A percentile compares a stretch with the other conserved stretches of the same genome.
These are phyloP conservation scores for Kwoniella dendrophila DNA, from an alignment of 768 basidiomycete species.

Conservation along the genomic window DNA sequence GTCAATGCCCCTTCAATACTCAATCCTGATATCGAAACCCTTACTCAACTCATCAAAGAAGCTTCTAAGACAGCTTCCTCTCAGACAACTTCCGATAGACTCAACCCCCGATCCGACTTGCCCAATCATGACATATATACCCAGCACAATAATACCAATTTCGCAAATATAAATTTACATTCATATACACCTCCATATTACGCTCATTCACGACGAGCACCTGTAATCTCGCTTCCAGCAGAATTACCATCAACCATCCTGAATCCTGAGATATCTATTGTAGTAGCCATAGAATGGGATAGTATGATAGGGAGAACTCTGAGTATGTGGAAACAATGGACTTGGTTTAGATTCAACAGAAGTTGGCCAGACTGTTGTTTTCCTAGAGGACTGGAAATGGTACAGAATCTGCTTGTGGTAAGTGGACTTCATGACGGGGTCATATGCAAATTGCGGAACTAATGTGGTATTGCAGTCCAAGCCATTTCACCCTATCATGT, in stretches of 20 bases:
- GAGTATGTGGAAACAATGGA: constrained; percentile 20
- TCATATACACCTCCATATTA: constrained; percentile 10
- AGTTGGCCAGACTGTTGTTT: constrained; percentile 21
- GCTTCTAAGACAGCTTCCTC: background rate
- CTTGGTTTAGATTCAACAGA: constrained; percentile 13
- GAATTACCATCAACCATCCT: constrained; percentile 14
- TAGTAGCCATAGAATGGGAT: constrained; percentile 37
- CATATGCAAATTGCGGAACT: background rate
- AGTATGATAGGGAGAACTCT: constrained; percentile 16
- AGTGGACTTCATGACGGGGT: constrained; percentile 1
- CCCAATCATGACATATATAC: background rate
- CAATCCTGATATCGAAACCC: constrained; percentile 20
- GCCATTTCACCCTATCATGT: constrained; percentile 31
- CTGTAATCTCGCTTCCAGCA: background rate
- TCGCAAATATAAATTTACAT: background rate
- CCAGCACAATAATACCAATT: constrained; percentile 5
- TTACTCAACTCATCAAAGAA: constrained; percentile 13
- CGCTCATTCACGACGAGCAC: background rate
- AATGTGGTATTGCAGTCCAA: constrained; percentile 20
- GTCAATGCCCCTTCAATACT: constrained; percentile 15
- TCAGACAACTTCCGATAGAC: background rate
- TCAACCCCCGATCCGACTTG: background rate
- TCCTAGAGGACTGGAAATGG: constrained; percentile 22
- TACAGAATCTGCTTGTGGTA: constrained; percentile 27
- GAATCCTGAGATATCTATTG: constrained; percentile 26